Conservation (phyloP, 768 basidiomycete species). For the Phlebiopsis gigantea region DNA sequence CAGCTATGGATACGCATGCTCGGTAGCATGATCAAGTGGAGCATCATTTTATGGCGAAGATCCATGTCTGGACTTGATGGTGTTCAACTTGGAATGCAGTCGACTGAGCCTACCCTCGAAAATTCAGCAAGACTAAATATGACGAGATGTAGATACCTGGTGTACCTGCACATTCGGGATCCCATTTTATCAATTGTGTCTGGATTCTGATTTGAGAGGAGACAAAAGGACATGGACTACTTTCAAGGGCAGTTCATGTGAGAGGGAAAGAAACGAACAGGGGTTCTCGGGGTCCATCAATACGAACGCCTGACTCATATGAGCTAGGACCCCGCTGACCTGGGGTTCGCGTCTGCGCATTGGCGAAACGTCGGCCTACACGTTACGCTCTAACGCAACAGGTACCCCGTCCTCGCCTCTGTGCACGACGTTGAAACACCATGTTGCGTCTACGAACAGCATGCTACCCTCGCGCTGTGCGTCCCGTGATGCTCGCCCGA, state of each 20-base stretch:
- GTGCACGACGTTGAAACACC: background rate
- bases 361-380: background rate
- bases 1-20: too few species aligned
- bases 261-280: background rate
- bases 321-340: background rate
- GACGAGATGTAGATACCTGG: too few species aligned
- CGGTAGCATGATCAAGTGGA: too few species aligned
- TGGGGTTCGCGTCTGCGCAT: background rate
- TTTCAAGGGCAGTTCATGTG: background rate
- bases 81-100: too few species aligned
- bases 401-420: background rate
- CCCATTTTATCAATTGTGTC: too few species aligned
- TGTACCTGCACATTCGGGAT: too few species aligned
- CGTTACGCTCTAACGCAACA: background rate
- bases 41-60: too few species aligned
- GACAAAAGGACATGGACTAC: too few species aligned
- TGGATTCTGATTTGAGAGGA: too few species aligned
- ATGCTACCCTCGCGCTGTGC: background rate
- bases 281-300: background rate
- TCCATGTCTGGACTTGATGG: too few species aligned
- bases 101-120: too few species aligned
- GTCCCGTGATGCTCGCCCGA: background rate
- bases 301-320: background rate
- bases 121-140: too few species aligned
- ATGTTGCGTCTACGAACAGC: slow-evolving; percentile 1